Base-by-base conservation (phyloP, 306 rosid genomes). In the Rosa lucieae region DNA sequence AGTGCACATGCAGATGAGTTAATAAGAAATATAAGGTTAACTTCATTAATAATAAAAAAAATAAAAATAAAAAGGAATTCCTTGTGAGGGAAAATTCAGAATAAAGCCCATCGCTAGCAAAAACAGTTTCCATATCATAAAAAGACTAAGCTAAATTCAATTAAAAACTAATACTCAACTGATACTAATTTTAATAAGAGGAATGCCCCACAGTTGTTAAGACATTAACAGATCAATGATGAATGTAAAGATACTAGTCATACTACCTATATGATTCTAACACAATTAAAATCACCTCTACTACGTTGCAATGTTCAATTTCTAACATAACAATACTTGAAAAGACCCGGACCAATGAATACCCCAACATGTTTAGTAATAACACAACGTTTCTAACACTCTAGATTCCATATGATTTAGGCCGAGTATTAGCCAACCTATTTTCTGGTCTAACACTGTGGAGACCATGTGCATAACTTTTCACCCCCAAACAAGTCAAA, bases 1-100 rank as follows among this genome's bases (percentile, higher is more conserved):
- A 80, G 48, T 68, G 80, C 78, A 5, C 23, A 70, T 61, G 71
- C 72, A 69, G 13, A 56, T 79, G 39, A 53, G 55, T 26, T 21
- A 40, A 14, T 40, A 39, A 74, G 5, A n/a, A 18, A 56, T 43
- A 21, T 13, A 74, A 14, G 20, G 29, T 12, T 18, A 37, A 39
- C 10, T 66, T 7, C 43, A 37, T 37, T 10, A 32, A 26, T 7
- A 59, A n/a, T n/a, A n/a, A n/a, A 59, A 10, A 59, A 15, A 29
- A 29, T 5, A 5, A 32, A 8, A 52, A 2, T 11, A 59, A 21
- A 59, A 29, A 59, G 35, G 29, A 5, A 39, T 6, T 53, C 51
- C 21, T n/a, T 13, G 20, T 11, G 21, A 73, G 5, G 46, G 51
- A 72, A 47, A 10, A 14, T 48, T 44, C 3, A 56, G 32, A 56